Percentiles rank a stretch among this genome's conserved stretches.
Conservation (phyloP, 208 protist genomes). For the Trypanosoma caninum region DNA sequence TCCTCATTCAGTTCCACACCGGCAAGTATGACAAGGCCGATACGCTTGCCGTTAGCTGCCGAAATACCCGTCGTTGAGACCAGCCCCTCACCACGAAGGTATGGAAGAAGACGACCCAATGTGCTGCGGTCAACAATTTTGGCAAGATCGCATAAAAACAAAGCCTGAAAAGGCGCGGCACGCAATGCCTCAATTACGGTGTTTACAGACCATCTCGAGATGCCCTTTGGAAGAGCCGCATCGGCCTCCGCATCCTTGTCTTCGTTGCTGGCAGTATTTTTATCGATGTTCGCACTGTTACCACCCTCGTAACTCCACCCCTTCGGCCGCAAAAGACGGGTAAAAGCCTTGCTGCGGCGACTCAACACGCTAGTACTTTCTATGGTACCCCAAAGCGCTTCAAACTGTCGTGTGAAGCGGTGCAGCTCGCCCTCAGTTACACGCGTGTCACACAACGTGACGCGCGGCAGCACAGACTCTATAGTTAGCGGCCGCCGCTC, state of each 20-base stretch:
- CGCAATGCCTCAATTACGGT: slow-evolving; percentile 49
- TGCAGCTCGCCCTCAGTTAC: slow-evolving; percentile 15
- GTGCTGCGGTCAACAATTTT: slow-evolving; percentile 37
- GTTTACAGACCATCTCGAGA: slow-evolving; percentile 54
- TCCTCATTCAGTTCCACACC: slow-evolving; percentile 17
- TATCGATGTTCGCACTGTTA: background rate
- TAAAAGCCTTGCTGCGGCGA: slow-evolving; percentile 38
- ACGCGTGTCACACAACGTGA: slow-evolving; percentile 28
- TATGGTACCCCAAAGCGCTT: slow-evolving; percentile 38
- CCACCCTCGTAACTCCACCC: background rate
- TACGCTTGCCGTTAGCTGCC: slow-evolving; percentile 24
- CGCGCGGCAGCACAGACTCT: slow-evolving; percentile 33
- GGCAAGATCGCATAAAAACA: slow-evolving; percentile 39
- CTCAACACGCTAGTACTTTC: slow-evolving; percentile 25
- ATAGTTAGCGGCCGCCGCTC: slow-evolving; percentile 48
- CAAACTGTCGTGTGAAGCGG: slow-evolving; percentile 31
- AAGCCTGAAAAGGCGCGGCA: slow-evolving; percentile 43
- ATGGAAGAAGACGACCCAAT: slow-evolving; percentile 54
- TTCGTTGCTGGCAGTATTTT: background rate
- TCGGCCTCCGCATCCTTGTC: background rate
- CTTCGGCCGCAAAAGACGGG: slow-evolving; percentile 27
- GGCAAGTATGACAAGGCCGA: slow-evolving; percentile 61
- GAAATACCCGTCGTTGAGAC: slow-evolving; percentile 55
- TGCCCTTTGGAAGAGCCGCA: slow-evolving; percentile 30
- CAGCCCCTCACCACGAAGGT: slow-evolving; percentile 34